phyloP scores from a whole-genome alignment of 768 basidiomycete genomes.

The Rhodotorula toruloides region DNA sequence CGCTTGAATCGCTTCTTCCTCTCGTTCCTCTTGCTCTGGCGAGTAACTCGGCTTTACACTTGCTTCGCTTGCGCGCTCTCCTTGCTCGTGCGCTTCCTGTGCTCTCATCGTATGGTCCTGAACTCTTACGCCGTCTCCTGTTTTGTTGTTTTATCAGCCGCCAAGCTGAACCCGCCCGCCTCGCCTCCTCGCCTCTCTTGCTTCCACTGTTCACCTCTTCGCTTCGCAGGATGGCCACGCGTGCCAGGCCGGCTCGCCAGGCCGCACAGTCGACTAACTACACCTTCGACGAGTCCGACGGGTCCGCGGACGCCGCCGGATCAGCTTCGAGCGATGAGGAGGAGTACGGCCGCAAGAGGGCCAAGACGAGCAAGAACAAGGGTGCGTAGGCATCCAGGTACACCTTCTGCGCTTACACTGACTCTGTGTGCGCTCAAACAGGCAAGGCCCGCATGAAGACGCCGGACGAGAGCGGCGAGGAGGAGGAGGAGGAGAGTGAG shows the following conservation, averaged over 20 bases:
- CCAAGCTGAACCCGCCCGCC: no score
- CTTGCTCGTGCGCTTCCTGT: no score
- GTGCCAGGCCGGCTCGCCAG: not conserved
- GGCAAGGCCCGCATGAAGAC: not conserved
- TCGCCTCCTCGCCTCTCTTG: not conserved
- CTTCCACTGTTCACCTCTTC: not conserved
- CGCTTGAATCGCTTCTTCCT: no score
- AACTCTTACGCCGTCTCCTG: no score
- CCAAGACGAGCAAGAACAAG: not conserved
- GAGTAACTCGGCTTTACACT: no score
- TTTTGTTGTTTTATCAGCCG: no score
- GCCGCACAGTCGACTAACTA: not conserved
- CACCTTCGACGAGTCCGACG: not conserved
- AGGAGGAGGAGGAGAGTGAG: not conserved
- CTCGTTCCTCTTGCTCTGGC: no score
- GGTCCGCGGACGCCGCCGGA: not conserved
- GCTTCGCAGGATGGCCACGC: not conserved
- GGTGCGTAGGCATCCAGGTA: not conserved
- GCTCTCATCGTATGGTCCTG: no score
- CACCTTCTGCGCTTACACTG: rapidly evolving
- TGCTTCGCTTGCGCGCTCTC: no score
- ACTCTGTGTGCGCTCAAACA: not conserved
- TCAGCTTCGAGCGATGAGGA: not conserved
- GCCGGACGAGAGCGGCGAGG: not conserved
- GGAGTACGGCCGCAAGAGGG: not conserved